These are phyloP conservation scores for Colletotrichum sp. DNA, from an alignment of 2,329 filamentous ascomycete genomes.

Conservation along the genomic window DNA sequence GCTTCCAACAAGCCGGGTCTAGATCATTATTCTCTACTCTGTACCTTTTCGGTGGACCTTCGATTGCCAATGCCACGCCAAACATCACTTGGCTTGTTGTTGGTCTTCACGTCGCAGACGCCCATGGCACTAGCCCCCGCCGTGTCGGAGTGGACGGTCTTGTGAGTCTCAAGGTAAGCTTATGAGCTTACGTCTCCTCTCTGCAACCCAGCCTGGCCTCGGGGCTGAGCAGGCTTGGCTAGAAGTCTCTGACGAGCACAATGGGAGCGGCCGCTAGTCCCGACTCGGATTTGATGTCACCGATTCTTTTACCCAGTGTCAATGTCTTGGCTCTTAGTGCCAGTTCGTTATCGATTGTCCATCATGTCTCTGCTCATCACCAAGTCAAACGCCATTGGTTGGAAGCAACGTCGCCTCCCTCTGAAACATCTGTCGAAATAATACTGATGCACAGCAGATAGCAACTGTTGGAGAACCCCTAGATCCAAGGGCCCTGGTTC, in stretches of 20 bases:
- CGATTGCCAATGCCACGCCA: not conserved
- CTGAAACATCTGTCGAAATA: not conserved
- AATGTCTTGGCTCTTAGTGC: not conserved
- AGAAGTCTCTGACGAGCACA: conserved; percentile 5
- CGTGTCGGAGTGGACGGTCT: not conserved
- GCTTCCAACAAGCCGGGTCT: not conserved
- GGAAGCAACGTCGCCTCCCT: not conserved
- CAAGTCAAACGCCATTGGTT: not conserved
- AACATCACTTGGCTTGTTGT: not conserved
- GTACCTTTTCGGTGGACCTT: not conserved
- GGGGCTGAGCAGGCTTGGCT: conserved; percentile 11
- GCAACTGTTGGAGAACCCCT: not conserved
- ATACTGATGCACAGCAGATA: not conserved
- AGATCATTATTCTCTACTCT: not conserved
- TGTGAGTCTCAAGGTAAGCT: conserved; percentile 11
- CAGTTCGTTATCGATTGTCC: not conserved
- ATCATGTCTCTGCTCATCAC: not conserved
- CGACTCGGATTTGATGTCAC: not conserved
- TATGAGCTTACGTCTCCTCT: conserved; percentile 18
- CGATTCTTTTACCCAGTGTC: not conserved
- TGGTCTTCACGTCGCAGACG: not conserved
- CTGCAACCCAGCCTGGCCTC: not conserved
- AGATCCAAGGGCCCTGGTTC: not conserved
- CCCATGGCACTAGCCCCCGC: not conserved
- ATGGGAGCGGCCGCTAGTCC: not conserved